Base-by-base conservation (phyloP, 441 rosid genomes). In the Pelargonium cotyledonis region DNA sequence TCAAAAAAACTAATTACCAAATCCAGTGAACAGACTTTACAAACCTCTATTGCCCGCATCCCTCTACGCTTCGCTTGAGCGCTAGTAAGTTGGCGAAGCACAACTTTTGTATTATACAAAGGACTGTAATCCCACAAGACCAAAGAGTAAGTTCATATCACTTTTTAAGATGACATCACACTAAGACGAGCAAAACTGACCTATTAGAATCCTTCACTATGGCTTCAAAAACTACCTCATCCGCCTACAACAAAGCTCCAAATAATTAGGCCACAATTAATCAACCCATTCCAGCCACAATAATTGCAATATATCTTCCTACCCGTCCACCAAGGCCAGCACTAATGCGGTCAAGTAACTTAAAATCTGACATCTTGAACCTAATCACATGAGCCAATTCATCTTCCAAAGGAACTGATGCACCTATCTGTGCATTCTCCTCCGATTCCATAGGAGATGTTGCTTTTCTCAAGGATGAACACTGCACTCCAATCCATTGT, bases 291-390 rank as follows among this genome's bases (percentile, higher is more conserved):
- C 47, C 41, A 46, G 63, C 1, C 29, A 49, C 5, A 61, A 35
- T 21, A 38, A 31, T 8, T 21, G 14, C 21, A 43, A 41, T 23
- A 49, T 51, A 26, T 19, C 55, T 29, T 55, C 80, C 63, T 87
- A 91, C 99, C 92, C 92, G 76, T 16, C 96, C 96, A 7, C 90
- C 86, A 75, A 91, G 94, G 76, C 99, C 99, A 57, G 81, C 65
- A 73, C 97, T 95, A 73, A 91, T 92, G 63, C 81, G 81, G 76
- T 90, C 87, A 74, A 90, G 90, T 68, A 90, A 72, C 80, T 79
- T 80, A 69, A 91, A 89, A 80, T 91, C 96, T 63, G 89, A 81
- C 91, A 85, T 84, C 78, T 76, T 79, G 80, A 95, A 91, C 85
- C 88, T 89, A 41, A 67, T 84, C 63, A 87, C 99, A 77, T 83